Evolutionary conservation across 768 basidiomycete genomes (phyloP).

Genomic region (Tephrocybe sp.): DNA sequence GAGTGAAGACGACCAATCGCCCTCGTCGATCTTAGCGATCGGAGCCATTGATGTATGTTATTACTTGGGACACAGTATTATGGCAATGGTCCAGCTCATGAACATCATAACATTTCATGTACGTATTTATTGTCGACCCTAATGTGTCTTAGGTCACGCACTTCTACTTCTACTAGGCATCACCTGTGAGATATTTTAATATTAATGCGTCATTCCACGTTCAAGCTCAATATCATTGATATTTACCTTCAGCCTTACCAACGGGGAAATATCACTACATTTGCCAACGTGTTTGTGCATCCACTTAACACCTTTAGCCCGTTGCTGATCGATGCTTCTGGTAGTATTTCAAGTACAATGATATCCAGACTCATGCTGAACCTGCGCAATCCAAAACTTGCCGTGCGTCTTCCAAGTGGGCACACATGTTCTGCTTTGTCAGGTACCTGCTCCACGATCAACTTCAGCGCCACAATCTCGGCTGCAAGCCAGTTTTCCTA

Average conservation of each 20-base stretch:
- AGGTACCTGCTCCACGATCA: no score
- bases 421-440: no score
- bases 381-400: conserved; percentile 26
- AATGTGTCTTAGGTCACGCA: no score
- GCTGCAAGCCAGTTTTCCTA: no score
- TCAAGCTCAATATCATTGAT: background rate
- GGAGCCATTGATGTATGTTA: no score
- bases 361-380: conserved; percentile 32
- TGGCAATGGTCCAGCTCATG: conserved; percentile 16
- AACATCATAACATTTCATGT: conserved; percentile 25
- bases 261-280: conserved; percentile 20
- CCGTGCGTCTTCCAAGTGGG: no score
- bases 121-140: background rate
- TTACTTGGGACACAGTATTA: conserved; percentile 17
- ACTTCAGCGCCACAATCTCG: no score
- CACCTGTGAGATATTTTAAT: background rate
- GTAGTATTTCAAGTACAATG: conserved; percentile 25
- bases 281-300: conserved; percentile 18
- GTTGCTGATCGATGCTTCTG: conserved; percentile 11
- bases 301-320: background rate
- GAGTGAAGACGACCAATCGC: background rate
- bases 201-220: background rate
- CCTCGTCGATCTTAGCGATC: no score
- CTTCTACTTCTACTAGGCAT: no score
- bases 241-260: conserved; percentile 13